phyloP scores from a whole-genome alignment of 371 early-diverging fungal species.

The Parasitella parasitica region DNA sequence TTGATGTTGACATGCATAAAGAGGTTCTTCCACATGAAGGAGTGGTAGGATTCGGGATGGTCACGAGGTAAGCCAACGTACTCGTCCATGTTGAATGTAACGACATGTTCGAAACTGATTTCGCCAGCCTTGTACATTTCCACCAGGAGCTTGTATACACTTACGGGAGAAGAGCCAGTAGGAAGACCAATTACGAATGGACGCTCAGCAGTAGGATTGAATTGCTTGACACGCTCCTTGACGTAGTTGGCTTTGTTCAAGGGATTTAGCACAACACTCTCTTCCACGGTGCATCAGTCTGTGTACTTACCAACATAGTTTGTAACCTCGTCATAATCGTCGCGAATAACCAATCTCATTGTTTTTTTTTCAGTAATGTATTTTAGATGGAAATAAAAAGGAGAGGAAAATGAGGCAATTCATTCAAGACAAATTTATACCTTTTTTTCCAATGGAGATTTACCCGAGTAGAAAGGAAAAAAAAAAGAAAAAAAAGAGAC shows the following conservation, averaged over 20 bases:
- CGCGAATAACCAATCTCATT: constrained; percentile 77
- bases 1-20: constrained; percentile 82
- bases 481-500: constrained; percentile 9
- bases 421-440: neutral
- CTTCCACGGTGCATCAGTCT: neutral
- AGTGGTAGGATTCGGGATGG: constrained; percentile 83
- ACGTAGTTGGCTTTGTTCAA: constrained; percentile 17
- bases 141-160: constrained; percentile 62
- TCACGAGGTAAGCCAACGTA: constrained; percentile 64
- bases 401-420: neutral
- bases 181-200: constrained; percentile 87
- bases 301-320: constrained; percentile 57
- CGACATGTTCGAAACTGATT: constrained; percentile 59
- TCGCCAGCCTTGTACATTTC: constrained; percentile 54
- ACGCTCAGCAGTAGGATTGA: constrained; percentile 68
- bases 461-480: constrained; percentile 1
- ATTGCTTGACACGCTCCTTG: constrained; percentile 67
- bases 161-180: constrained; percentile 79
- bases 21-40: constrained; percentile 85
- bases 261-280: neutral
- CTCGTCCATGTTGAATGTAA: constrained; percentile 68
- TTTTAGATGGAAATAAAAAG: neutral
- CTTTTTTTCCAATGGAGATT: constrained; percentile 2
- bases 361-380: neutral
- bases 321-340: constrained; percentile 64